Conservation (phyloP, 164 flowering plant genomes). For the Berberis thunbergii region DNA sequence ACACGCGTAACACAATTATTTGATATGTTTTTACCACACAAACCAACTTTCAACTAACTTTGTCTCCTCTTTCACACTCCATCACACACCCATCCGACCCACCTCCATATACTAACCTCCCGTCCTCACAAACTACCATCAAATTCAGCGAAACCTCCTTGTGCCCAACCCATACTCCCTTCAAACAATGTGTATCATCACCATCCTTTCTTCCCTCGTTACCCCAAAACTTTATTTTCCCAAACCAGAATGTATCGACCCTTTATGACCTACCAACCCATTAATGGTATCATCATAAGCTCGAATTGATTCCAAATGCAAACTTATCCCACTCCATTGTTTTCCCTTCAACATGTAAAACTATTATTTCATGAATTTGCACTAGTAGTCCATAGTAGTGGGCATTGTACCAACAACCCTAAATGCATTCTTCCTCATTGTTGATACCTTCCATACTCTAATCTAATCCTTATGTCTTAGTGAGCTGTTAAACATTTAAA, state of each 20-base stretch:
- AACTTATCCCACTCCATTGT: conserved; percentile 67
- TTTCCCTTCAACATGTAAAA: conserved; percentile 77
- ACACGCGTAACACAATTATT: conserved; percentile 77
- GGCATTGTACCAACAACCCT: conserved; percentile 67
- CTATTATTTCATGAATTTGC: conserved; percentile 81
- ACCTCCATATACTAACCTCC: conserved; percentile 61
- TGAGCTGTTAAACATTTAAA: conserved; percentile 59
- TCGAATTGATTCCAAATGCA: conserved; percentile 79
- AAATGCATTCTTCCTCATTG: conserved; percentile 65
- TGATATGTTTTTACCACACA: conserved; percentile 59
- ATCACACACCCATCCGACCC: conserved; percentile 78
- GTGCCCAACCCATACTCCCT: conserved; percentile 60
- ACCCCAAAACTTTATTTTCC: conserved; percentile 82
- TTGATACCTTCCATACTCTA: conserved; percentile 84
- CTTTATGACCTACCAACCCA: conserved; percentile 43
- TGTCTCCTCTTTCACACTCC: conserved; percentile 55
- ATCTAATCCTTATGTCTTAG: conserved; percentile 59
- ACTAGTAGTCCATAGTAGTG: conserved; percentile 72
- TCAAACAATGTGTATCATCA: conserved; percentile 30
- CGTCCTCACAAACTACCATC: conserved; percentile 53
- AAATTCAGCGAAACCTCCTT: conserved; percentile 73
- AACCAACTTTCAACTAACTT: conserved; percentile 40
- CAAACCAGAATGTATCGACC: conserved; percentile 70
- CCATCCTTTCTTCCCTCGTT: conserved; percentile 13
- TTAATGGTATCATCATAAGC: conserved; percentile 96